Conservation (phyloP, 1,284 basidiomycete genomes). For the Apiotrichum veenhuisii region DNA sequence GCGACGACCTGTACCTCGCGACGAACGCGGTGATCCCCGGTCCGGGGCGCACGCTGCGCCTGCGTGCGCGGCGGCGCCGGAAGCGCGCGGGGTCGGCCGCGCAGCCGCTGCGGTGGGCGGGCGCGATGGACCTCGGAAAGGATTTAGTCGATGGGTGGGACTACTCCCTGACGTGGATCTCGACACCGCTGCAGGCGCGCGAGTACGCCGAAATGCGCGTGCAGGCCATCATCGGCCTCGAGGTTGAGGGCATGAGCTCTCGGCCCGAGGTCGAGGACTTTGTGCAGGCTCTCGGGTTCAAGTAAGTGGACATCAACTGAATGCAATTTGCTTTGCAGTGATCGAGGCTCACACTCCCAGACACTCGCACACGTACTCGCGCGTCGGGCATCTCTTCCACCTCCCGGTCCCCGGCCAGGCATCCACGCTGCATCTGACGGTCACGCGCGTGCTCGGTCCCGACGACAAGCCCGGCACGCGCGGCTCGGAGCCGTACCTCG, state of each 20-base stretch:
- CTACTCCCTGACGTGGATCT: conserved; percentile 32
- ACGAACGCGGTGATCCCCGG: conserved; percentile 31
- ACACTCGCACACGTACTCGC: conserved; percentile 33
- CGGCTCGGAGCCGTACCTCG: conserved; percentile 33
- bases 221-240: conserved; percentile 31
- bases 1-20: conserved; percentile 34
- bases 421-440: conserved; percentile 31
- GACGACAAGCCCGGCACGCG: conserved; percentile 5
- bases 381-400: conserved; percentile 36
- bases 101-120: background rate
- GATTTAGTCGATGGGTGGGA: conserved; percentile 14
- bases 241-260: conserved; percentile 24
- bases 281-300: conserved; percentile 34
- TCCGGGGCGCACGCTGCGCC: conserved; percentile 27
- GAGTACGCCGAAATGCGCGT: conserved; percentile 40
- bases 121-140: background rate
- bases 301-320: conserved; percentile 24
- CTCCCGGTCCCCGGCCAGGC: conserved; percentile 31
- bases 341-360: no score
- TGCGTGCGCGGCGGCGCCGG: conserved; percentile 13
- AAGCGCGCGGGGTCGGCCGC: background rate
- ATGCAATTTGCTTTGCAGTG: background rate
- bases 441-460: conserved; percentile 23
- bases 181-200: conserved; percentile 26
- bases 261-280: conserved; percentile 35